phyloP scores from a whole-genome alignment of 306 rosid genomes.

The Pyrus bretschneideri region DNA sequence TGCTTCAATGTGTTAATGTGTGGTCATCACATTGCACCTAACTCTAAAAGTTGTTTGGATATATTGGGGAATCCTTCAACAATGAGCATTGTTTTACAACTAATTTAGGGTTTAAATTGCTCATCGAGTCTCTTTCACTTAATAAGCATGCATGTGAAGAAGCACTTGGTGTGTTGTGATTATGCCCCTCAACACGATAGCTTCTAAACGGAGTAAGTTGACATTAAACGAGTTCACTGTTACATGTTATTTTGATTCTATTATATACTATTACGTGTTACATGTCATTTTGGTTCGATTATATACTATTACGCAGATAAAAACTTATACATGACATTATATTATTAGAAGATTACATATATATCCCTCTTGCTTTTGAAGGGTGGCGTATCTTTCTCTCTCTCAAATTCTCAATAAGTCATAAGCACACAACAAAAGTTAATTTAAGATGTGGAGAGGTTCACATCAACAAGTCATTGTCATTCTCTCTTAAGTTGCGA shows the following conservation, averaged over 20 bases:
- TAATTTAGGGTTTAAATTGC: conserved; percentile 10
- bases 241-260: too few species aligned
- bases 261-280: too few species aligned
- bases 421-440: background rate
- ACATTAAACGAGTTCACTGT: background rate
- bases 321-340: too few species aligned
- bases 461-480: conserved; percentile 13
- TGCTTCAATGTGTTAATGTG: background rate
- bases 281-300: too few species aligned
- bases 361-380: too few species aligned
- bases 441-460: background rate
- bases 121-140: background rate
- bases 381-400: background rate
- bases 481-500: conserved; percentile 8
- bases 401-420: background rate
- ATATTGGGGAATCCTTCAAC: background rate
- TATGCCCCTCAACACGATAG: conserved; percentile 8
- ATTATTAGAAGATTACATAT: too few species aligned
- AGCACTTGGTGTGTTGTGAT: conserved; percentile 51
- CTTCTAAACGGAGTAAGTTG: background rate
- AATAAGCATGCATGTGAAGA: conserved; percentile 29
- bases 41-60: background rate
- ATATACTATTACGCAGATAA: too few species aligned
- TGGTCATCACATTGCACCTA: background rate
- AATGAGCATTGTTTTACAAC: conserved; percentile 7